A percentile compares a stretch with the other conserved stretches of the same genome.
These are phyloP conservation scores for Drechmeria coniospora DNA, from an alignment of 2,329 filamentous ascomycete genomes.

Conservation along the genomic window DNA sequence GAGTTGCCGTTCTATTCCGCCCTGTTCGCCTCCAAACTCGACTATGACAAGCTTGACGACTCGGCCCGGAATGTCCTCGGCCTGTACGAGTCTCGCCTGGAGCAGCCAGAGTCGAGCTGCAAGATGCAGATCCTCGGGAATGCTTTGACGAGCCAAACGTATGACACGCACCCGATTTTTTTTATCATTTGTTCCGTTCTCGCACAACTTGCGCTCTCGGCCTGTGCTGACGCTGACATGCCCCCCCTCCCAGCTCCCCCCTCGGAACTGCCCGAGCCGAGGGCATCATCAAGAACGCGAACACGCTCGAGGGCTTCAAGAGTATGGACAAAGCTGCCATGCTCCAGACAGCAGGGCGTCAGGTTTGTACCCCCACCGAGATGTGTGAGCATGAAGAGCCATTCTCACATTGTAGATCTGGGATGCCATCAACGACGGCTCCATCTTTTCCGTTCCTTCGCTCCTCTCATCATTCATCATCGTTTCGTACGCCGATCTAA, in stretches of 20 bases:
- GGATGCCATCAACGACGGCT: slow-evolving; percentile 94
- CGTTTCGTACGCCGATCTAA: slow-evolving; percentile 86
- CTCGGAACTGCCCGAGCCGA: slow-evolving; percentile 65
- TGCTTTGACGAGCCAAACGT: slow-evolving; percentile 73
- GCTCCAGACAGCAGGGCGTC: slow-evolving; percentile 63
- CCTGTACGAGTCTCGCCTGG: slow-evolving; percentile 71
- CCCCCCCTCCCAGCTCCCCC: slow-evolving; percentile 38
- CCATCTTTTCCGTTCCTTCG: slow-evolving; percentile 88
- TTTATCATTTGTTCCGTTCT: neutral
- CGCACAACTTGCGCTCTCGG: too few relatives aligned
- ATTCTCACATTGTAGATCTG: slow-evolving; percentile 51
- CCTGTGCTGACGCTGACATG: too few relatives aligned
- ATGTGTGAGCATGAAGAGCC: too few relatives aligned
- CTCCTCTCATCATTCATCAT: slow-evolving; percentile 78
- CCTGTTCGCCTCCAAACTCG: slow-evolving; percentile 85
- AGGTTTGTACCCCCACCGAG: too few relatives aligned
- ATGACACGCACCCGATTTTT: too few relatives aligned
- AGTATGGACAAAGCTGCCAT: slow-evolving; percentile 66
- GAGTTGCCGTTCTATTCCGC: slow-evolving; percentile 90
- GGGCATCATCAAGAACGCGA: slow-evolving; percentile 89
- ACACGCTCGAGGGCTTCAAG: slow-evolving; percentile 88
- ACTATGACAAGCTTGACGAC: slow-evolving; percentile 93
- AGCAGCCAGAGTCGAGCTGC: slow-evolving; percentile 60
- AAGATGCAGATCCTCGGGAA: slow-evolving; percentile 83
- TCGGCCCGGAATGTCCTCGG: slow-evolving; percentile 77